These are phyloP conservation scores for Nannochloropsis salina DNA, from an alignment of 108 stramenopile species.

Conservation along the genomic window DNA sequence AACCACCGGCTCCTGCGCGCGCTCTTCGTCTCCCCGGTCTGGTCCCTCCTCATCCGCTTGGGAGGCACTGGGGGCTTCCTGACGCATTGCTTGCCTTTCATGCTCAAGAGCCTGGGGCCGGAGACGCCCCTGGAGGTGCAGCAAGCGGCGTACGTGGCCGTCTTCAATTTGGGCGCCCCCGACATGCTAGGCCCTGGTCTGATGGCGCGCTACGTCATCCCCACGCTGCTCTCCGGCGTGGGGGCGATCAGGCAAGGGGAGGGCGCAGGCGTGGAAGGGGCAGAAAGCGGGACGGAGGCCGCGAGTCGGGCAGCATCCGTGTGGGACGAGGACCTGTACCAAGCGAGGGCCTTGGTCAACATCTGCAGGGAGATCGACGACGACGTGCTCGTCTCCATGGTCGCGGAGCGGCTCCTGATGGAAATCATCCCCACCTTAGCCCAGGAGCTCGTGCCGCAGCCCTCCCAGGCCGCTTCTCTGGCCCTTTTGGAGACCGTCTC, in stretches of 20 bases:
- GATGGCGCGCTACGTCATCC: background rate
- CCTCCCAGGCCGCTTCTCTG: background rate
- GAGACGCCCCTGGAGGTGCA: background rate
- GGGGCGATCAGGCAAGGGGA: background rate
- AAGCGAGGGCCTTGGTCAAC: background rate
- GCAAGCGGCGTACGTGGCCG: conserved; percentile 5
- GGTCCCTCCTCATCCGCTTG: background rate
- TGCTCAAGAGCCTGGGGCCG: background rate
- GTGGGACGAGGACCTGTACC: conserved; percentile 16
- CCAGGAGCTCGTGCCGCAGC: background rate
- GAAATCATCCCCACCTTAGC: background rate
- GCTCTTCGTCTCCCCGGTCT: background rate
- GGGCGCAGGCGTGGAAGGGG: background rate
- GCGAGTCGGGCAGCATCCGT: background rate
- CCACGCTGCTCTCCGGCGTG: background rate
- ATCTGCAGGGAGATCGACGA: conserved; percentile 4
- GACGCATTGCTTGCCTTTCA: background rate
- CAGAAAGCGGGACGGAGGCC: background rate
- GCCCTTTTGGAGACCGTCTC: conserved; percentile 9
- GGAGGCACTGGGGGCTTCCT: background rate
- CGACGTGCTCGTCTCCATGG: background rate
- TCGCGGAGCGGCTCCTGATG: background rate
- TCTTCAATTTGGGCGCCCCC: conserved; percentile 8
- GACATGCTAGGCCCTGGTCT: conserved; percentile 2
- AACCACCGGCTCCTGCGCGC: background rate